A percentile compares a stretch with the other conserved stretches of the same genome.
Evolutionary conservation across 2,329 filamentous ascomycete species (phyloP).

Genomic region (Basipetospora sp.): DNA sequence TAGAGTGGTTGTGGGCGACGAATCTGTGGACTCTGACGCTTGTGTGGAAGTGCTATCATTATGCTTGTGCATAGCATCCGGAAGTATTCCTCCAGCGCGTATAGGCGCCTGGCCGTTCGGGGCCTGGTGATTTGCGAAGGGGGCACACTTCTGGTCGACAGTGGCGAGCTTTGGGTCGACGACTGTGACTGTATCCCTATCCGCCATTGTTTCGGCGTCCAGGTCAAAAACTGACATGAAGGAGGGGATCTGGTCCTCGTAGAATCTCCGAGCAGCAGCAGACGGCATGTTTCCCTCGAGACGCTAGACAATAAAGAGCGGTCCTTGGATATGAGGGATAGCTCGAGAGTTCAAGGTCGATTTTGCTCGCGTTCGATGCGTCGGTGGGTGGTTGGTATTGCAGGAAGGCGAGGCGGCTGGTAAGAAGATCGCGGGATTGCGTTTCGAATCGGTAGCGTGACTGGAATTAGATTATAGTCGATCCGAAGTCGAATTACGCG

Average conservation of each 20-base stretch:
- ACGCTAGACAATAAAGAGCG: too few species aligned
- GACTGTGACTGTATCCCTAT: conserved; percentile 37
- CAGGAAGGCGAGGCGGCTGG: conserved; percentile 2
- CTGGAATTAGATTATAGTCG: too few species aligned
- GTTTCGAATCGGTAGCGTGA: conserved; percentile 4
- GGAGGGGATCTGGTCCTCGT: conserved; percentile 57
- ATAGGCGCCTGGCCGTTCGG: conserved; percentile 21
- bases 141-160: conserved; percentile 23
- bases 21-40: conserved; percentile 72
- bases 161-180: conserved; percentile 38
- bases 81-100: conserved; percentile 24
- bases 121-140: conserved; percentile 19
- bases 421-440: conserved; percentile 1
- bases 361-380: not conserved
- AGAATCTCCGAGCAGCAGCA: conserved; percentile 44
- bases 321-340: not conserved
- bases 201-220: conserved; percentile 40
- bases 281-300: conserved; percentile 40
- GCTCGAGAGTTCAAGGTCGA: not conserved
- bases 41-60: conserved; percentile 66
- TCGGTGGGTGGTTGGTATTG: conserved; percentile 2
- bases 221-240: conserved; percentile 65
- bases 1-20: conserved; percentile 84
- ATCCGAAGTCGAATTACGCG: conserved; percentile 1
- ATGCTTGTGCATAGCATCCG: conserved; percentile 49